A percentile compares a stretch with the other conserved stretches of the same genome.
Conservation (phyloP, 352 stramenopile species). For the Globisporangium nunn region DNA sequence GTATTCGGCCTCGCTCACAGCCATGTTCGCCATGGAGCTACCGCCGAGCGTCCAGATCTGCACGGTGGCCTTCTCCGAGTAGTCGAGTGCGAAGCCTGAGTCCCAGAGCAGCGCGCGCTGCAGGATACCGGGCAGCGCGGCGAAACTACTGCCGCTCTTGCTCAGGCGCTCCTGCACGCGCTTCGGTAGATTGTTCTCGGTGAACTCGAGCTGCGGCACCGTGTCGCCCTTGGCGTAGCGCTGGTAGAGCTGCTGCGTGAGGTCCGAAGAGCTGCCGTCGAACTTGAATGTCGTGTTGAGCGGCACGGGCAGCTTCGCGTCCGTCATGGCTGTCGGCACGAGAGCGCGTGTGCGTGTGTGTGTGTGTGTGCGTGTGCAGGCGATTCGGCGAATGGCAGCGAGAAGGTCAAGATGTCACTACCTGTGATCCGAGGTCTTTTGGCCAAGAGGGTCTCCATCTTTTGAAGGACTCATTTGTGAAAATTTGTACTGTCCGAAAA, state of each 20-base stretch:
- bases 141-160: conserved; percentile 13
- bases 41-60: conserved; percentile 24
- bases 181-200: neutral
- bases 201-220: neutral
- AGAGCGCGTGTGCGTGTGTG: neutral
- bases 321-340: neutral
- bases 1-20: conserved; percentile 18
- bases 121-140: conserved; percentile 20
- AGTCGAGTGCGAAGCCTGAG: conserved; percentile 24
- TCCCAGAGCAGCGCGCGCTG: conserved; percentile 60
- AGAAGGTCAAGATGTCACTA: neutral
- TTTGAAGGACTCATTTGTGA: neutral
- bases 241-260: conserved; percentile 14
- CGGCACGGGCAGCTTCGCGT: conserved; percentile 6
- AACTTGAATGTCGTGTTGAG: conserved; percentile 9
- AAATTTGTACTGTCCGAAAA: neutral
- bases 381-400: neutral
- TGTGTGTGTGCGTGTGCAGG: neutral
- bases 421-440: neutral
- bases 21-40: conserved; percentile 24
- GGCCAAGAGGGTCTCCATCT: neutral
- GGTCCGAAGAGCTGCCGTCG: conserved; percentile 12
- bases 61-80: conserved; percentile 10
- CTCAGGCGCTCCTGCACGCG: conserved; percentile 11
- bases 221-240: conserved; percentile 2